These are phyloP conservation scores for Pseudocercospora fijiensis DNA, from an alignment of 2,329 filamentous ascomycete genomes.

Conservation along the genomic window DNA sequence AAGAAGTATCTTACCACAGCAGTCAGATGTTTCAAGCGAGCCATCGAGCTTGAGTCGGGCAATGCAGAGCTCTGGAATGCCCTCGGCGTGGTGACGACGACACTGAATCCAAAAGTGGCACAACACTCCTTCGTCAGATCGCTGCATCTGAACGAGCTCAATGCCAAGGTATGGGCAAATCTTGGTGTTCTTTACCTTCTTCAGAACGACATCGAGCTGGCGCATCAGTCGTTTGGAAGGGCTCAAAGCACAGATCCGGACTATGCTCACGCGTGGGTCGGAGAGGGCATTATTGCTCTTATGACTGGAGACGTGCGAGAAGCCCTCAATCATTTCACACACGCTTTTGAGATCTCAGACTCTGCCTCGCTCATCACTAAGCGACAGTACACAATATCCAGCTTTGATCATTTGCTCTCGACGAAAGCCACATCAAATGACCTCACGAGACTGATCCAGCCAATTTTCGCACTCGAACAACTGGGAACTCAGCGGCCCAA, in stretches of 20 bases:
- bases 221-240: constrained; percentile 83
- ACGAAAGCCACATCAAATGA: constrained; percentile 53
- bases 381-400: constrained; percentile 73
- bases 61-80: constrained; percentile 98
- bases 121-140: constrained; percentile 93
- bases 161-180: constrained; percentile 82
- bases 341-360: constrained; percentile 89
- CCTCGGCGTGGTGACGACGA: constrained; percentile 84
- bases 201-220: constrained; percentile 79
- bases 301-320: constrained; percentile 72
- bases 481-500: constrained; percentile 68
- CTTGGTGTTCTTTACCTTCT: constrained; percentile 81
- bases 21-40: constrained; percentile 87
- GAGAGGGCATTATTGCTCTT: constrained; percentile 82
- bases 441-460: constrained; percentile 69
- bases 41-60: constrained; percentile 90
- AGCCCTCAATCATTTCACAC: constrained; percentile 81
- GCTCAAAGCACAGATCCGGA: constrained; percentile 94
- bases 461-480: constrained; percentile 84
- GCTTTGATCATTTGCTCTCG: constrained; percentile 76
- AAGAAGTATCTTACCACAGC: constrained; percentile 73
- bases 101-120: constrained; percentile 79
- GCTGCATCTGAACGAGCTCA: constrained; percentile 86
- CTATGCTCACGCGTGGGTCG: constrained; percentile 89
- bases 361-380: constrained; percentile 71